Conservation (phyloP, 768 basidiomycete genomes). For the Hypsizygus marmoreus region DNA sequence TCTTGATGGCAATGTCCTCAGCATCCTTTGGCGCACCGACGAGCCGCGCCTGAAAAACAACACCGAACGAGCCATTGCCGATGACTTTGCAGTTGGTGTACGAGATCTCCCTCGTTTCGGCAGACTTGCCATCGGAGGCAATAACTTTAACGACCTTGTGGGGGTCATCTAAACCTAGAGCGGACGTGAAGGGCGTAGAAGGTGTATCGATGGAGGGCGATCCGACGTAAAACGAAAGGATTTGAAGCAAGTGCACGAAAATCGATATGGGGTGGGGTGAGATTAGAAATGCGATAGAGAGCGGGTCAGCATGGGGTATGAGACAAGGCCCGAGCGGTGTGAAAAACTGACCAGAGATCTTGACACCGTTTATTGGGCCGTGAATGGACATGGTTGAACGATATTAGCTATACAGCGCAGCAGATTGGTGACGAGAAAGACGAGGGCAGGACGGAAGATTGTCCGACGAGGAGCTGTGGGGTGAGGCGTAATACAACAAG, state of each 20-base stretch:
- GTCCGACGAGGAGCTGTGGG: conserved; percentile 18
- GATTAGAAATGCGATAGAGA: conserved; percentile 29
- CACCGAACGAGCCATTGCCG: conserved; percentile 98
- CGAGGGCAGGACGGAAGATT: conserved; percentile 10
- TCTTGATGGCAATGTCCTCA: conserved; percentile 99
- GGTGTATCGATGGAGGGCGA: conserved; percentile 38
- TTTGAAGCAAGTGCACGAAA: conserved; percentile 8
- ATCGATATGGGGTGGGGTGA: conserved; percentile 3
- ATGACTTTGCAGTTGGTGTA: conserved; percentile 99
- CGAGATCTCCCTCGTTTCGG: conserved; percentile 81
- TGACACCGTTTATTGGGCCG: conserved; percentile 86
- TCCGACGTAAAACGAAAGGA: conserved; percentile 21
- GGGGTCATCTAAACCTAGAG: conserved; percentile 91
- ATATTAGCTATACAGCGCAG: conserved; percentile 12
- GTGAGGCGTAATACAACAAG: conserved; percentile 7
- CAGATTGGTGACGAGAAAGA: conserved; percentile 15
- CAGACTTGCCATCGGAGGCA: conserved; percentile 93
- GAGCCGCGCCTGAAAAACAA: conserved; percentile 95
- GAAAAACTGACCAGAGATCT: conserved; percentile 73
- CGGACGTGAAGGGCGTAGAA: conserved; percentile 22
- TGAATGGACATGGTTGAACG: conserved; percentile 62
- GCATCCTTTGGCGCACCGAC: conserved; percentile 61
- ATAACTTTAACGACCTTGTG: conserved; percentile 93
- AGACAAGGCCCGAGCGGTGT: conserved; percentile 21
- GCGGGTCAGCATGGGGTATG: conserved; percentile 26